Base-by-base conservation (phyloP, 768 basidiomycete genomes). In the Kwoniella shandongensis region DNA sequence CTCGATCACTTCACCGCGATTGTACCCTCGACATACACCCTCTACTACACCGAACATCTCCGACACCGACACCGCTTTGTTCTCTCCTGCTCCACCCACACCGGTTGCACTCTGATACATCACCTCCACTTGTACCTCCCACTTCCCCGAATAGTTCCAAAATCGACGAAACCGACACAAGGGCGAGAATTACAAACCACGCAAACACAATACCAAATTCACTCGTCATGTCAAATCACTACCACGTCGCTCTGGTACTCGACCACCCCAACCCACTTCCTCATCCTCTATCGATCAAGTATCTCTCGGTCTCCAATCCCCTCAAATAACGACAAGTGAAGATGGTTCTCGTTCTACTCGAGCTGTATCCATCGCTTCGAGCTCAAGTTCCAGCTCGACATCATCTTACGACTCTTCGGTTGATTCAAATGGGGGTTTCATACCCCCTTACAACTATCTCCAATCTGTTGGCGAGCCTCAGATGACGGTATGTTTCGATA, bases 111-210 rank as follows among this genome's bases (percentile, higher is more conserved):
- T 6, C 32, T 32, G 32, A 32, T 32, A 6, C 32, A 32, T 13
- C 22, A 18, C 48, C 25, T 44, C 23, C 27, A 17, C 30, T 38
- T 55, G 13, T 20, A 29, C 41, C 7, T 27, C 11, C 35, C 18
- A 23, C 11, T 42, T 11, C 27, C 13, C 3, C 0, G 20, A 17
- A 40, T 45, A 70, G 69, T 70, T 70, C 63, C 69, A 70, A 56
- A 70, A 70, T 53, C 53, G 55, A 23, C 59, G 69, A 12, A 67
- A 67, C 54, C 36, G 56, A 51, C 32, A 32, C 7, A 32, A 32
- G 7, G 7, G 36, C 36, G 36, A 8, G n/a, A 7, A 8, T 18
- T 6, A 18, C 22, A n/a, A 18, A n/a, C 8, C 7, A n/a, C n/a
- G 7, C 40, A 18, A 18, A 6, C 6, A 42, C 7, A 18, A 18